Conservation (phyloP, 2,329 filamentous ascomycete genomes). For the Penicillium sp. region DNA sequence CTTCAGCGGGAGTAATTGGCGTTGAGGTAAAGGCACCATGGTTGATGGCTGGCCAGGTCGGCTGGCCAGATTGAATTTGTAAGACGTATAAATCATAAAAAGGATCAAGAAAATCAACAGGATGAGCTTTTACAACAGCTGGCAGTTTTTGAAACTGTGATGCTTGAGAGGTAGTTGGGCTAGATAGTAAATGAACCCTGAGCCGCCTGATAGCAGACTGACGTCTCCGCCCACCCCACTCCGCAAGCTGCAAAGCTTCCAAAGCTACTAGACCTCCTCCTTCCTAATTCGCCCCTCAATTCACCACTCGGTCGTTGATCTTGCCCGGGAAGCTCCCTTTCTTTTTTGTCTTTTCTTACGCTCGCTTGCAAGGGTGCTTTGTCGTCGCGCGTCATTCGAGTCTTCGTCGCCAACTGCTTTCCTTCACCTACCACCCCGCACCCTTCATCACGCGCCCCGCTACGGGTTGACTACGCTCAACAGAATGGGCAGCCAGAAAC, state of each 20-base stretch:
- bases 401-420: slow-evolving; percentile 2
- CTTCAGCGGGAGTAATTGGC: slow-evolving; percentile 76
- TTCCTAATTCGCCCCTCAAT: background rate
- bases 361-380: background rate
- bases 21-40: slow-evolving; percentile 2
- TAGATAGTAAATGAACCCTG: too few species aligned
- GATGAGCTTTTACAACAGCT: background rate
- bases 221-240: slow-evolving; percentile 23
- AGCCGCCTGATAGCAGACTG: slow-evolving; percentile 11
- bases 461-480: slow-evolving; percentile 8
- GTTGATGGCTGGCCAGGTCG: background rate
- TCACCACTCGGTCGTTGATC: background rate
- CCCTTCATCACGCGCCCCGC: slow-evolving; percentile 16
- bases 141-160: background rate
- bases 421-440: slow-evolving; percentile 15
- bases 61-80: background rate
- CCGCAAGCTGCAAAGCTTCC: slow-evolving; percentile 2
- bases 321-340: background rate
- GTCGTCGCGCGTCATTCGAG: background rate
- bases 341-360: background rate
- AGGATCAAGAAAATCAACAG: background rate
- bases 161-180: background rate
- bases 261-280: slow-evolving; percentile 16
- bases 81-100: background rate
- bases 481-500: slow-evolving; percentile 48